These are phyloP conservation scores for Candida methanosorbosa DNA, from an alignment of 805 yeast species.

Conservation along the genomic window DNA sequence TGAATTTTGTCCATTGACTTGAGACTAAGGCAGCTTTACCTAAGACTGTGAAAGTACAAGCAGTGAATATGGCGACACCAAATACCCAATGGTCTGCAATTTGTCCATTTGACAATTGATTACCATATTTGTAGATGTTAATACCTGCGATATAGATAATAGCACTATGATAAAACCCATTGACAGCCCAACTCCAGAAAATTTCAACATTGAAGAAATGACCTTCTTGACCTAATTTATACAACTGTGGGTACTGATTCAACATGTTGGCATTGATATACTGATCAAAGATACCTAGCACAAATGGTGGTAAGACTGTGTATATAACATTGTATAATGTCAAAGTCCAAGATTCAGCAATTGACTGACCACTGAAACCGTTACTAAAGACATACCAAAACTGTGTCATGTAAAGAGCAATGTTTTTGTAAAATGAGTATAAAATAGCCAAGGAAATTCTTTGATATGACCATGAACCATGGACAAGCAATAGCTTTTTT, in stretches of 20 bases:
- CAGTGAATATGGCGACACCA: slow-evolving; percentile 86
- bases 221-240: slow-evolving; percentile 83
- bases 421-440: slow-evolving; percentile 92
- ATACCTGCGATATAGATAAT: slow-evolving; percentile 68
- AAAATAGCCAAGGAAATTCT: slow-evolving; percentile 87
- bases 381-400: slow-evolving; percentile 95
- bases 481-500: slow-evolving; percentile 77
- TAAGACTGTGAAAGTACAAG: slow-evolving; percentile 79
- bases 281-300: slow-evolving; percentile 94
- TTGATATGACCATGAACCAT: slow-evolving; percentile 97
- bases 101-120: slow-evolving; percentile 56
- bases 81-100: slow-evolving; percentile 87
- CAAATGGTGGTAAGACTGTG: slow-evolving; percentile 93
- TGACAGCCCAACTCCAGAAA: slow-evolving; percentile 96
- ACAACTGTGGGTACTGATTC: slow-evolving; percentile 87
- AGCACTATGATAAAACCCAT: slow-evolving; percentile 92
- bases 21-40: slow-evolving; percentile 94
- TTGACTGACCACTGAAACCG: slow-evolving; percentile 91
- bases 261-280: slow-evolving; percentile 85
- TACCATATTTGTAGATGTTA: slow-evolving; percentile 60
- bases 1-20: slow-evolving; percentile 91
- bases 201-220: slow-evolving; percentile 83
- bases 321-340: slow-evolving; percentile 92
- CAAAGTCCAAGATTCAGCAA: slow-evolving; percentile 96
- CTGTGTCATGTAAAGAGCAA: slow-evolving; percentile 94